These are phyloP conservation scores for Jaapia argillacea DNA, from an alignment of 768 basidiomycete species.

Conservation along the genomic window DNA sequence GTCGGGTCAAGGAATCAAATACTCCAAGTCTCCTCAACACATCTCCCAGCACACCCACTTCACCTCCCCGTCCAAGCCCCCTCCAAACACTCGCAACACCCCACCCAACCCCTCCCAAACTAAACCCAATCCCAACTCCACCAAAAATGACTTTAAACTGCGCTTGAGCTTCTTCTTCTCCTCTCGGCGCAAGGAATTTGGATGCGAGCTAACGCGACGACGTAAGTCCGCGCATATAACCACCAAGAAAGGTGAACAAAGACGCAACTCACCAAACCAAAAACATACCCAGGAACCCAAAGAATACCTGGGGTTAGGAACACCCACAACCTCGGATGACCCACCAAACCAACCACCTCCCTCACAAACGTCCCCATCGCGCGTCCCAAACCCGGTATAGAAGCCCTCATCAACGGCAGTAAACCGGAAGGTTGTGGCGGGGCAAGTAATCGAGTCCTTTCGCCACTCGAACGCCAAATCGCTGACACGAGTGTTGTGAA, in stretches of 20 bases:
- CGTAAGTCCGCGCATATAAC: not conserved
- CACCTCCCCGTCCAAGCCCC: conserved; percentile 14
- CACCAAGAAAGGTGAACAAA: not conserved
- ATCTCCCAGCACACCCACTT: not conserved
- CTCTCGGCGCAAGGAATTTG: conserved; percentile 29
- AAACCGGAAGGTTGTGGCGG: no score
- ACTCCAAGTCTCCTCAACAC: not conserved
- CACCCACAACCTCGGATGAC: conserved; percentile 29
- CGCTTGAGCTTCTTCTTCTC: conserved; percentile 60
- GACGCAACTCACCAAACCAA: conserved; percentile 17
- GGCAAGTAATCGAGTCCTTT: no score
- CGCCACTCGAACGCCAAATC: no score
- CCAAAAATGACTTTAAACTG: conserved; percentile 63
- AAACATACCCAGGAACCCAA: conserved; percentile 48
- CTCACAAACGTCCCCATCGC: conserved; percentile 27
- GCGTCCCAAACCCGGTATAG: conserved; percentile 20
- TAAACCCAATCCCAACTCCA: conserved; percentile 22
- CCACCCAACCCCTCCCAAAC: conserved; percentile 2
- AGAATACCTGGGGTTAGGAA: conserved; percentile 38
- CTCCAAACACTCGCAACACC: conserved; percentile 3
- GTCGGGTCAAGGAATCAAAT: not conserved
- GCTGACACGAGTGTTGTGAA: conserved; percentile 9
- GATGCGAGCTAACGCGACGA: conserved; percentile 20
- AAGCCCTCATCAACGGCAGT: conserved; percentile 17
- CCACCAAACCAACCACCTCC: conserved; percentile 27